These are phyloP conservation scores for Cicer cuneatum DNA, from an alignment of 306 rosid genomes.

Conservation along the genomic window DNA sequence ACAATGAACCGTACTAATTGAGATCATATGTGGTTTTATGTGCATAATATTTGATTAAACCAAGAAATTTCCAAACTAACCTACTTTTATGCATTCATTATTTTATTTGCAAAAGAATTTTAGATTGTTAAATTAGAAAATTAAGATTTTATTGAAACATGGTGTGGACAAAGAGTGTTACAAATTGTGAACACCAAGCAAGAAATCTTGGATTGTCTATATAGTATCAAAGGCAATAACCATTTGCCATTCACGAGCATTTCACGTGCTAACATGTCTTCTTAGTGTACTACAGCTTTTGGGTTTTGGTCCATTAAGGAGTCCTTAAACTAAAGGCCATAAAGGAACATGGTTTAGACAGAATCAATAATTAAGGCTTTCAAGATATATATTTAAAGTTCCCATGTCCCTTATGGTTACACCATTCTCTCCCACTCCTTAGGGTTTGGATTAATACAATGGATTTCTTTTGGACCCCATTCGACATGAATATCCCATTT, in stretches of 20 bases:
- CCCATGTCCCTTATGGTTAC: slow-evolving; percentile 45
- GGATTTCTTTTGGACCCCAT: slow-evolving; percentile 40
- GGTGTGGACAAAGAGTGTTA: slow-evolving; percentile 51
- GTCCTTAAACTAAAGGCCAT: slow-evolving; percentile 28
- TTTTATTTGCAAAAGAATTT: slow-evolving; percentile 6
- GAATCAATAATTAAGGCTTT: slow-evolving; percentile 14
- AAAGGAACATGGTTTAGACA: slow-evolving; percentile 55
- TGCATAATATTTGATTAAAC: slow-evolving; percentile 55
- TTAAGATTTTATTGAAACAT: slow-evolving; percentile 41
- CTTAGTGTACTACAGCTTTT: slow-evolving; percentile 49
- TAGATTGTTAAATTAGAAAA: neutral
- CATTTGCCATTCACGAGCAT: slow-evolving; percentile 55
- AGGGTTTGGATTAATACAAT: slow-evolving; percentile 24
- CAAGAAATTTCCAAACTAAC: slow-evolving; percentile 49
- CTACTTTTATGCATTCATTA: neutral
- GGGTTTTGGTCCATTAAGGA: slow-evolving; percentile 45
- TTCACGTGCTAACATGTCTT: slow-evolving; percentile 64
- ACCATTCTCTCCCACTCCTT: slow-evolving; percentile 40
- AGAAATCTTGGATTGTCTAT: slow-evolving; percentile 60
- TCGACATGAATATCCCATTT: slow-evolving; percentile 33
- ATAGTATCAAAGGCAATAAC: slow-evolving; percentile 51
- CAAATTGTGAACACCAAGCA: slow-evolving; percentile 48
- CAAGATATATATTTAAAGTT: slow-evolving; percentile 42
- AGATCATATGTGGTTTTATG: slow-evolving; percentile 41
- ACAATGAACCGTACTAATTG: slow-evolving; percentile 58